Percentiles rank a stretch among this genome's conserved stretches.
These are phyloP conservation scores for Fagopyrum tataricum DNA, from an alignment of 148 eudicot species.

Conservation along the genomic window DNA sequence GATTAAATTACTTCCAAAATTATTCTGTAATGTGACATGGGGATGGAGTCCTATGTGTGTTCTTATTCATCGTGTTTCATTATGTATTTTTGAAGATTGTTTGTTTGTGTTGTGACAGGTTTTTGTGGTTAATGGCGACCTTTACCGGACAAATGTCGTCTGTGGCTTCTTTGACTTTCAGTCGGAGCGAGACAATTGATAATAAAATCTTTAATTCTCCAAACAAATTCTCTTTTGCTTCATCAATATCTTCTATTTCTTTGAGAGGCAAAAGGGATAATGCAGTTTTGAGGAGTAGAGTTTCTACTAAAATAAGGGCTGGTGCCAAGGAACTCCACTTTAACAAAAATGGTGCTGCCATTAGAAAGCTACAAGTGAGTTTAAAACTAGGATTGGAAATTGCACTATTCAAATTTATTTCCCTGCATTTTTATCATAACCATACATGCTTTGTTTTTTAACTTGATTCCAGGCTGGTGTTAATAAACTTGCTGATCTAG, in stretches of 20 bases:
- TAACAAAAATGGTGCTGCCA: slow-evolving; percentile 42
- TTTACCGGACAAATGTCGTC: slow-evolving; percentile 40
- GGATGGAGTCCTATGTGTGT: background rate
- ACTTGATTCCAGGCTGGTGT: slow-evolving; percentile 39
- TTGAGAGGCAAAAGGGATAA: slow-evolving; percentile 19
- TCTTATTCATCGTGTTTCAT: background rate
- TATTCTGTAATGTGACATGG: no score
- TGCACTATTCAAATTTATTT: background rate
- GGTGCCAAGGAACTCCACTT: slow-evolving; percentile 37
- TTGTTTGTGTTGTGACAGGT: slow-evolving; percentile 3
- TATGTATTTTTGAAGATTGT: background rate
- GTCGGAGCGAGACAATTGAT: slow-evolving; percentile 31
- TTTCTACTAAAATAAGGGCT: slow-evolving; percentile 27
- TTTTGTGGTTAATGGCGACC: slow-evolving; percentile 36
- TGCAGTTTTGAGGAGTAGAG: slow-evolving; percentile 21
- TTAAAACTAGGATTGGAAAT: background rate
- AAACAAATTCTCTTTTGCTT: slow-evolving; percentile 28
- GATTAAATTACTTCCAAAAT: no score
- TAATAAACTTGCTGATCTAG: slow-evolving; percentile 62
- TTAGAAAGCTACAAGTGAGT: slow-evolving; percentile 44
- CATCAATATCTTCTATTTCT: slow-evolving; percentile 29
- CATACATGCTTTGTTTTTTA: slow-evolving; percentile 1
- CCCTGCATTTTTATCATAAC: background rate
- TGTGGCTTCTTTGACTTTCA: slow-evolving; percentile 33
- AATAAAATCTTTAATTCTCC: slow-evolving; percentile 25